Base-by-base conservation (phyloP, 2,329 filamentous ascomycete species). In the Taxawa tesnikishii region DNA sequence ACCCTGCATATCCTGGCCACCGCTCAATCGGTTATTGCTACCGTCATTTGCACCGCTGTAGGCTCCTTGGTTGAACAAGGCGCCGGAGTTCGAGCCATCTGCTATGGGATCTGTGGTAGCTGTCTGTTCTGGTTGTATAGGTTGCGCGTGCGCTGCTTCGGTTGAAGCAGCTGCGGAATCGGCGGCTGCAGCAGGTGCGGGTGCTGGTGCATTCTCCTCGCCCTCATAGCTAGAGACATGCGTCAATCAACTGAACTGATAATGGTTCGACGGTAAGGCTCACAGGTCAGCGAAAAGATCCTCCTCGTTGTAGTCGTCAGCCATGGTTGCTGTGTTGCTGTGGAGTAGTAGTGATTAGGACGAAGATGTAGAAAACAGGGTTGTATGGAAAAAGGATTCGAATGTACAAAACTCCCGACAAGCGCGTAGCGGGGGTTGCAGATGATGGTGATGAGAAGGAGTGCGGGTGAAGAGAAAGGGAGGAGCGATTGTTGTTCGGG, bases 201-300 rank as follows among this genome's bases (percentile, higher is more conserved):
- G 36, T 3, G 26, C 26, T 13, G 65, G 55, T 26, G 62, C 34
- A 13, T 27, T 61, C 32, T 76, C 73, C 43, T 82, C 73, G 39
- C 75, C 75, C 38, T 79, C 73, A 49, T 80, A 80, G 38, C 77
- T 80, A 41, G 23, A 12, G 21, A 32, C 30, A 31, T n/a, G 34
- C 43, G 25, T 40, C 32, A 40, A n/a, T n/a, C n/a, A n/a, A n/a
- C n/a, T n/a, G n/a, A n/a, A n/a, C n/a, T n/a, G n/a, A n/a, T n/a
- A n/a, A n/a, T n/a, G n/a, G n/a, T n/a, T n/a, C n/a, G 3, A 17
- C 9, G 26, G 12, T 15, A 5, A 16, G 35, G 70, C 83, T 62
- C 67, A 94, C 85, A 94, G 73, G 62, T 94, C 87, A 49, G 85
- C 85, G 59, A 94, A 94, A 60, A 94, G 81, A 69, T 94, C 85